Base-by-base conservation (phyloP, 768 basidiomycete species). In the Rhizopogon salebrosus region DNA sequence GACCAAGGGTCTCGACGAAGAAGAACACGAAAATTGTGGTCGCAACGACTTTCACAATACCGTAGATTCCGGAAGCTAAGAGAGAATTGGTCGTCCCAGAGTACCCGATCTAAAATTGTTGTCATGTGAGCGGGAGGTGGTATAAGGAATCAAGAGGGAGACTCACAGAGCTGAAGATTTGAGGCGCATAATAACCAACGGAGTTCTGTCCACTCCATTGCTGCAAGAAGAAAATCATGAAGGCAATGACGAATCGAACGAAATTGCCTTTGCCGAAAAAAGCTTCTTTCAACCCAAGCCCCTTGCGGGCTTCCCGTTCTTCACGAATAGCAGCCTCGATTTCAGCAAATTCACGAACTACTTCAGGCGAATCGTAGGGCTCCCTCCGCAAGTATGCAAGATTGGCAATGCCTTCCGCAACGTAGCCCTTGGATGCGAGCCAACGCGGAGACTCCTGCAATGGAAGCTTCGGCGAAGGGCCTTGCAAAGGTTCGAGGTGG, bases 191-290 rank as follows among this genome's bases (percentile, higher is more conserved):
- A 64, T 89, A 86, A 40, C 79, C 80, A 57, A 92, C 85, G 0
- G 85, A 84, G 69, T 93, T 90, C 64, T 92, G 91, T 1, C 92
- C 92, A 43, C 80, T 78, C 85, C 85, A 91, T 63, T 92, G 89
- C 59, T 92, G 91, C 7, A 91, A 71, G 54, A 87, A 64, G 73
- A 92, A 91, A 55, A 91, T 88, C 24, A 78, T 67, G 58, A 89
- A 83, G 1, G 92, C 91, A 60, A 94, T 91, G n/a, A 86, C 71
- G 72, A 94, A 93, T 22, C 92, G 84, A 54, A 85, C 72, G 41
- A 82, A 78, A 70, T 92, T 92, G 42, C 92, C 92, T 63, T 87
- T 88, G 18, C 85, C 85, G 36, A 89, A 72, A 71, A 92, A 87
- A 2, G 87, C 87, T 59, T 89, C 85, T 58, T 74, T 80, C 54